Conservation (phyloP, 116 monocot species). For the Zostera marina region DNA sequence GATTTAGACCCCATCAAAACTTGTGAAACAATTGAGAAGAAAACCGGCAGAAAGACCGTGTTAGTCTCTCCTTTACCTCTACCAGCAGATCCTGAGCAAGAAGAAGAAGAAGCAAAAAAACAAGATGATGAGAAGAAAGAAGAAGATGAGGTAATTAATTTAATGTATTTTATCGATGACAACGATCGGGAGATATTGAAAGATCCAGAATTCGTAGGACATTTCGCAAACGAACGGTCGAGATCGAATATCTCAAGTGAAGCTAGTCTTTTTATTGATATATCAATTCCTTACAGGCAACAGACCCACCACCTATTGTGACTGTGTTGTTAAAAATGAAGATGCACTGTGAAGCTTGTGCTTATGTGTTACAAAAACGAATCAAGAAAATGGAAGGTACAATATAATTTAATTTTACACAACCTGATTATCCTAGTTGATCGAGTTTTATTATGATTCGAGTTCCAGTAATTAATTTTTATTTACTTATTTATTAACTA, state of each 20-base stretch:
- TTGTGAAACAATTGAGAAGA: constrained; percentile 56
- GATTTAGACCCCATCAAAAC: constrained; percentile 21
- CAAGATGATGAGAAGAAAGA: too few species aligned
- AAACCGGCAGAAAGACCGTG: constrained; percentile 47
- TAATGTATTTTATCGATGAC: too few species aligned
- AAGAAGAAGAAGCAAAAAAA: constrained; percentile 23
- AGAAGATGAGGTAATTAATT: too few species aligned
- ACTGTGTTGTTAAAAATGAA: constrained; percentile 44
- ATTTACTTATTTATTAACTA: too few species aligned
- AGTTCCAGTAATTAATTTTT: background rate
- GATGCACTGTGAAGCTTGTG: constrained; percentile 74
- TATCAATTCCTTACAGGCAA: background rate
- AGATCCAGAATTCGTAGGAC: too few species aligned
- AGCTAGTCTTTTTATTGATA: background rate
- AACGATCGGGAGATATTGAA: too few species aligned
- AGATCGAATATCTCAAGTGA: background rate
- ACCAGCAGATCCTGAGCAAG: constrained; percentile 33
- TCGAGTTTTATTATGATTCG: too few species aligned
- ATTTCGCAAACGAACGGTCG: too few species aligned
- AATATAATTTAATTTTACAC: too few species aligned
- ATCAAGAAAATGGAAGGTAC: constrained; percentile 79
- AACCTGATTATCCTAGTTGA: too few species aligned
- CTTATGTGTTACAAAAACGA: constrained; percentile 38
- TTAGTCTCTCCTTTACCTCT: constrained; percentile 48
- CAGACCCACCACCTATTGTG: constrained; percentile 34